phyloP scores from a whole-genome alignment of 2,329 filamentous ascomycete species.

The Claviceps monticola region DNA sequence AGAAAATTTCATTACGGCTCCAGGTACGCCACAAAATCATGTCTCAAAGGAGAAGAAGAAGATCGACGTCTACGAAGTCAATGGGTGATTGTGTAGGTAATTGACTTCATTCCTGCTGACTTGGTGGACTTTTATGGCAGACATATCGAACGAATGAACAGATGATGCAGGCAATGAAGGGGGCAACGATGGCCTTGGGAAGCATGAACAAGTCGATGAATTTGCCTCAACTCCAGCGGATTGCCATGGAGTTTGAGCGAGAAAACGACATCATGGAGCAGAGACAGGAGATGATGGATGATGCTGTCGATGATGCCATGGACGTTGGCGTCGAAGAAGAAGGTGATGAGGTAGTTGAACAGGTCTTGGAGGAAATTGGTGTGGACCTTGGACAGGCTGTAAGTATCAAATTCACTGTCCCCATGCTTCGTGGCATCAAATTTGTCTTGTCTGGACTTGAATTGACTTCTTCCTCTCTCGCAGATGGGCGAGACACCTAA shows the following conservation, averaged over 20 bases:
- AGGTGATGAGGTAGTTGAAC: slow-evolving; percentile 91
- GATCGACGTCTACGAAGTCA: too few relatives aligned
- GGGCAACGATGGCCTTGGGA: slow-evolving; percentile 78
- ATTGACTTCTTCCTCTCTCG: slow-evolving; percentile 6
- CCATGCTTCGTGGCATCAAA: not conserved
- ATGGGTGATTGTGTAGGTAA: not conserved
- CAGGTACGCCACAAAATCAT: slow-evolving; percentile 45
- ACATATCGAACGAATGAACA: slow-evolving; percentile 97
- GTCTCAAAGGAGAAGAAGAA: not conserved
- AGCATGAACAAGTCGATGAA: slow-evolving; percentile 99
- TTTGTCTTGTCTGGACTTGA: not conserved
- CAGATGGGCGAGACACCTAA: slow-evolving; percentile 87
- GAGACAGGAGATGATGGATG: slow-evolving; percentile 98
- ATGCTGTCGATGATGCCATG: slow-evolving; percentile 93
- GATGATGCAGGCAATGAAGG: slow-evolving; percentile 99
- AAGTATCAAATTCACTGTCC: slow-evolving; percentile 22
- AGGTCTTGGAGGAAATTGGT: slow-evolving; percentile 92
- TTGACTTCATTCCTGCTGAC: slow-evolving; percentile 2
- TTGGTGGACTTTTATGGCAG: slow-evolving; percentile 27
- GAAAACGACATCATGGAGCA: slow-evolving; percentile 99
- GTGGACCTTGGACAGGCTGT: slow-evolving; percentile 84
- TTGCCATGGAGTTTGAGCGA: slow-evolving; percentile 97
- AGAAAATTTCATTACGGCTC: slow-evolving; percentile 87
- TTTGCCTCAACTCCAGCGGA: slow-evolving; percentile 82
- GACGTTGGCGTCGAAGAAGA: slow-evolving; percentile 85